Base-by-base conservation (phyloP, 176 grass and related monocot species). In the Themeda triandra region DNA sequence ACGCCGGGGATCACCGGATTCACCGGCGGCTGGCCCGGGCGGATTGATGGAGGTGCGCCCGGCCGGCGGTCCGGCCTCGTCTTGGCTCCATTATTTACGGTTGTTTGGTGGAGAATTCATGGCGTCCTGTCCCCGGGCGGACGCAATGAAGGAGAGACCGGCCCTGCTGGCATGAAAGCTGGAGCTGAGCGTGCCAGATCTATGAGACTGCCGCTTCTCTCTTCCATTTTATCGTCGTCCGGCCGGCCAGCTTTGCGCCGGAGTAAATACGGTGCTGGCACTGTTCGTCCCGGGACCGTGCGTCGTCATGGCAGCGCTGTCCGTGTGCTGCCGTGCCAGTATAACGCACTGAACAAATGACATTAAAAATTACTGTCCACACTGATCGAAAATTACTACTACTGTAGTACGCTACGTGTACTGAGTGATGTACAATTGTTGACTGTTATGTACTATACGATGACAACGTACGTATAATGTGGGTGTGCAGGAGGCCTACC, bases 401-500 rank as follows among this genome's bases (percentile, higher is more conserved):
- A n/a, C n/a, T n/a, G n/a, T n/a, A n/a, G n/a, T n/a, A n/a, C n/a
- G n/a, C n/a, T n/a, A 13, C 4, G 2, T 0, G 44, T 66, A 29
- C 1, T 18, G n/a, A 71, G n/a, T 17, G 13, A 4, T 45, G 70
- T 30, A 18, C 42, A 48, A 5, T 36, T 9, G 23, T n/a, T 56
- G 60, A 75, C 33, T 15, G 25, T 56, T 54, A 48, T 51, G 46
- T 48, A 48, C 45, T 11, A 8, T 24, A 23, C 21, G 49, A 53
- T 74, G 44, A 75, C 72, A 32, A 13, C 17, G 27, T 28, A 79
- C 13, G 65, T 59, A 25, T 23, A 15, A 39, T 85, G 37, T 9
- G 0, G 10, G 5, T 14, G 48, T 24, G 42, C 86, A 96, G 94
- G 94, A 96, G 41, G 94, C 91, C 10, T 96, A 94, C 92, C 68